Percentiles rank a stretch among this genome's conserved stretches.
These are phyloP conservation scores for Pseudocercospora cruenta DNA, from an alignment of 2,329 filamentous ascomycete species.

Conservation along the genomic window DNA sequence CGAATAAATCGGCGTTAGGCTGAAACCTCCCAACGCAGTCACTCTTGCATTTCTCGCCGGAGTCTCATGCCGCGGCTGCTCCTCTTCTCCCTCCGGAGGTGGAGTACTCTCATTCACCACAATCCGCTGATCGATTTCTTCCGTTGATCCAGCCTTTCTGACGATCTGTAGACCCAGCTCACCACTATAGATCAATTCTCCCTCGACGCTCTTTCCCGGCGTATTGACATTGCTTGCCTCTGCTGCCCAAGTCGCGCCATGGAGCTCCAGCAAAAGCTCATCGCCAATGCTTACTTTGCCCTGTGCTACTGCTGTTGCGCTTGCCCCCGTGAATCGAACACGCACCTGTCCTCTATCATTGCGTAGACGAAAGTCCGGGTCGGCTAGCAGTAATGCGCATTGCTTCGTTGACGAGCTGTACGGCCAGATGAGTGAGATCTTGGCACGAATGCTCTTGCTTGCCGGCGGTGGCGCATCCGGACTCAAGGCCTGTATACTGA, in stretches of 20 bases:
- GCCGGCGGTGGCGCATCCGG: conserved; percentile 21
- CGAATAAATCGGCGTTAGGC: conserved; percentile 46
- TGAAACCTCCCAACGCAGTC: conserved; percentile 22
- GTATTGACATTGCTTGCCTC: conserved; percentile 58
- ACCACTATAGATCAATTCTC: conserved; percentile 57
- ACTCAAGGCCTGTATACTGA: conserved; percentile 1
- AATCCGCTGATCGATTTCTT: conserved; percentile 15
- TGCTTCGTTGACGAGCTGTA: conserved; percentile 77
- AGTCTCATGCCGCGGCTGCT: conserved; percentile 9
- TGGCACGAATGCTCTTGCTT: conserved; percentile 60
- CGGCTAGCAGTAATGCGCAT: conserved; percentile 78
- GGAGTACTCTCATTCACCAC: conserved; percentile 25
- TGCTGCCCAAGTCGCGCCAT: conserved; percentile 67
- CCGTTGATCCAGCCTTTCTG: conserved; percentile 24
- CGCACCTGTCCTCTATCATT: conserved; percentile 78
- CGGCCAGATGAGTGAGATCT: conserved; percentile 87
- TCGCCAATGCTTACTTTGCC: conserved; percentile 78
- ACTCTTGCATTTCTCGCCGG: conserved; percentile 13
- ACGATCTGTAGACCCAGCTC: conserved; percentile 41
- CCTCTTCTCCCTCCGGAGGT: conserved; percentile 22
- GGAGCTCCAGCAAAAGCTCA: conserved; percentile 68
- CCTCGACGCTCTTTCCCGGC: conserved; percentile 60
- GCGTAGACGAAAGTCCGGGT: conserved; percentile 81
- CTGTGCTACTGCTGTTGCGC: conserved; percentile 70
- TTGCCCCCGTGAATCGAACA: conserved; percentile 70